These are phyloP conservation scores for Fraxinus americana DNA, from an alignment of 257 asterid genomes.

Conservation along the genomic window DNA sequence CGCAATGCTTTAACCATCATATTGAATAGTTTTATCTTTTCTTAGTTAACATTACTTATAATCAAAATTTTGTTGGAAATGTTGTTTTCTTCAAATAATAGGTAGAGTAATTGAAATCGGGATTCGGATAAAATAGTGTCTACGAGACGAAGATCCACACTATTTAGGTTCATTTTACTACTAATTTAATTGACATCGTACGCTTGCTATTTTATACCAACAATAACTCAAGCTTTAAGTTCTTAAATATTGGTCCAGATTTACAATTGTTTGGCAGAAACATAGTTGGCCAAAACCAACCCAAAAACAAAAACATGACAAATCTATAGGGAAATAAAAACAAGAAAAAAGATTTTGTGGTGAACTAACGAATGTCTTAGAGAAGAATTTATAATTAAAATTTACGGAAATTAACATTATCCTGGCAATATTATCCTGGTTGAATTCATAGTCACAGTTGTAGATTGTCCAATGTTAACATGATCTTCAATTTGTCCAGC, in stretches of 20 bases:
- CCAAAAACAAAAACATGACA: constrained; percentile 10
- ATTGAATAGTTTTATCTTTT: too few relatives aligned
- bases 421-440: constrained; percentile 57
- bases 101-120: too few relatives aligned
- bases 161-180: too few relatives aligned
- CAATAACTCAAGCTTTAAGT: too few relatives aligned
- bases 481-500: constrained; percentile 63
- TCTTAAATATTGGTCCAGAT: not conserved
- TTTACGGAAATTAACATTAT: constrained; percentile 9
- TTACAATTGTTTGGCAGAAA: constrained; percentile 13
- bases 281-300: constrained; percentile 8
- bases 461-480: constrained; percentile 29
- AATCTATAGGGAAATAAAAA: constrained; percentile 12
- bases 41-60: too few relatives aligned
- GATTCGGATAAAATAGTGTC: too few relatives aligned
- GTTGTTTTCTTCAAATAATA: too few relatives aligned
- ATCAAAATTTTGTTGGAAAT: too few relatives aligned
- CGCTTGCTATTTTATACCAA: too few relatives aligned
- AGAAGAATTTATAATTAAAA: not conserved
- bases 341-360: not conserved
- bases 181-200: too few relatives aligned
- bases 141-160: too few relatives aligned
- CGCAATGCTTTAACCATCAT: too few relatives aligned
- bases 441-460: constrained; percentile 51
- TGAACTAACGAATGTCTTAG: constrained; percentile 16